A percentile compares a stretch with the other conserved stretches of the same genome.
Evolutionary conservation across 805 yeast genomes (phyloP).

Genomic region (Yarrowia sp.): DNA sequence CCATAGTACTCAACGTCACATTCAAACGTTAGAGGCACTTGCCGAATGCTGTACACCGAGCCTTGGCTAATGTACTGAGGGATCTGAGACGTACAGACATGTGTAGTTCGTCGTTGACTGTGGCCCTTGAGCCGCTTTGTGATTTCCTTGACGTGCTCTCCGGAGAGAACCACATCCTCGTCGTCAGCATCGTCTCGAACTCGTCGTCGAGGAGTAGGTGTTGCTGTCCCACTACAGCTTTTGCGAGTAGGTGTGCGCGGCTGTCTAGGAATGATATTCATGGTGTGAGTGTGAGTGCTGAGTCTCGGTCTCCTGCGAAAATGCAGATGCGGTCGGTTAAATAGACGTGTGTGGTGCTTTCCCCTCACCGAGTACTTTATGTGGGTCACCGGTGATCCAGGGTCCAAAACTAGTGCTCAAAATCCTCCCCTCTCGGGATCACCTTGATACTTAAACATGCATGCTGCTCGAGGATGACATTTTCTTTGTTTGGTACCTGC

Average conservation of each 20-base stretch:
- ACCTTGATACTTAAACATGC: background rate
- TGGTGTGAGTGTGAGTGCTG: background rate
- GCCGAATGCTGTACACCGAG: slow-evolving; percentile 26
- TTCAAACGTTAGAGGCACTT: slow-evolving; percentile 33
- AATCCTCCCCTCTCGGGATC: slow-evolving; percentile 7
- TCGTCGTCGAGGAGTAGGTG: slow-evolving; percentile 32
- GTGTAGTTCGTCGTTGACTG: background rate
- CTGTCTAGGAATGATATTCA: slow-evolving; percentile 36
- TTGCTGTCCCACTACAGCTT: slow-evolving; percentile 26
- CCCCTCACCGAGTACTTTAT: slow-evolving; percentile 1
- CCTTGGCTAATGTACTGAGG: slow-evolving; percentile 31
- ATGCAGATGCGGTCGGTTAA: background rate
- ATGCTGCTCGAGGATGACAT: background rate
- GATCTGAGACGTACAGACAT: background rate
- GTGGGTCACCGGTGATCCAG: slow-evolving; percentile 11
- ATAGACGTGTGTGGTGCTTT: background rate
- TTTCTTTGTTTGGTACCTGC: slow-evolving; percentile 20
- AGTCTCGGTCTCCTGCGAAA: background rate
- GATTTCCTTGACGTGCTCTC: slow-evolving; percentile 23
- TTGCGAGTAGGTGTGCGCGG: slow-evolving; percentile 36
- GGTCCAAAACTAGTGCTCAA: background rate
- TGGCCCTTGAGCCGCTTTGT: slow-evolving; percentile 22
- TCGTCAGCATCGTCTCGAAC: slow-evolving; percentile 19
- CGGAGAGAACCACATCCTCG: background rate
- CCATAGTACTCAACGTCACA: slow-evolving; percentile 24